Evolutionary conservation across 2,329 filamentous ascomycete species (phyloP), one percentile per base, ranked within the genome.

Genomic region (Phaeomoniella chlamydospora): DNA sequence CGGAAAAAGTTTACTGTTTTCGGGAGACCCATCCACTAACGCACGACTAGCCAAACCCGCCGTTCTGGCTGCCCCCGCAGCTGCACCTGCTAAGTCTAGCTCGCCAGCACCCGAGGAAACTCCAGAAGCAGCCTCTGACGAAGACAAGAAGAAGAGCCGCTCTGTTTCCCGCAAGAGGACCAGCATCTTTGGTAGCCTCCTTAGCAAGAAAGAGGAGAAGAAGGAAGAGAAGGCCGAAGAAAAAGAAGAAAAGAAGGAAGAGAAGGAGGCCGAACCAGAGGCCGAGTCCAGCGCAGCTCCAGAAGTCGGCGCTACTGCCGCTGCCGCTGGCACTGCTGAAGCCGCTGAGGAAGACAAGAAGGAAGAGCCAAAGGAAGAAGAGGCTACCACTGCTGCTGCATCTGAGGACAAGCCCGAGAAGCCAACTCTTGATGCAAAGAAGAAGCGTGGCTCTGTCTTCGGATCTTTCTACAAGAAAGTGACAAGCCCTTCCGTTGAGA

Each of bases 361-460:
- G 39, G 51, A 57, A 31, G 51, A 56, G 33, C 48, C 49, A 45
- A 57, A 54, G 33, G 34, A 41, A 22, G 43, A 76, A 64, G 64
- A 68, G 44, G 57, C 59, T 36, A 66, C 70, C 45, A 26, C 22
- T 26, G 22, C 22, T n/a, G 30, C 30, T 30, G 33, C 42, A 26
- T 42, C 76, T 64, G 64, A 68, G 44, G 35, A 38, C 29, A 43
- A 44, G 40, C 50, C 61, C 37, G 62, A 64, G 41, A 36, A 12
- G 6, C 6, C 17, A 38, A 42, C 36, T 17, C 34, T 46, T 13
- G 73, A 73, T 58, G 74, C 74, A 47, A 86, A 84, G 75, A 58
- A 58, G 33, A 93, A 92, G 81, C 82, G 85, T 59, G 76, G 77
- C 61, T 90, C 83, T 46, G 78, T 87, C 51, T 92, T 92, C 61